Evolutionary conservation across 306 rosid genomes (phyloP).

Genomic region (Castanea mollissima): DNA sequence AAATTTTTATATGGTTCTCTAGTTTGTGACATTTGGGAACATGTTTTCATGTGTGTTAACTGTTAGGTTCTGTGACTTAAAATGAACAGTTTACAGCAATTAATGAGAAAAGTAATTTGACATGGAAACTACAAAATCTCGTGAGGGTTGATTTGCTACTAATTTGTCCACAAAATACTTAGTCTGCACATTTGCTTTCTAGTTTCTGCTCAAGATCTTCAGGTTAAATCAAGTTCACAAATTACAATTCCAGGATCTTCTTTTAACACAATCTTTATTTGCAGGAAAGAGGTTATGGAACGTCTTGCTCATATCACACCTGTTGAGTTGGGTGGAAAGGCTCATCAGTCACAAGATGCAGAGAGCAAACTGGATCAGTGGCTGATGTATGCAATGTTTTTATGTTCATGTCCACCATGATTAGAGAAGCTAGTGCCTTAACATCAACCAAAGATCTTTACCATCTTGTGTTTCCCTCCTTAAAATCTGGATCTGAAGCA

Average conservation of each 20-base stretch:
- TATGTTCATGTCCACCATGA: constrained; percentile 90
- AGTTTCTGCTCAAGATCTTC: background rate
- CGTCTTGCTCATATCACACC: constrained; percentile 95
- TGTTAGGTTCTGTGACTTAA: background rate
- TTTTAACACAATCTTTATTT: constrained; percentile 26
- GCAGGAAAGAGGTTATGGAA: constrained; percentile 90
- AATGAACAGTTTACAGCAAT: background rate
- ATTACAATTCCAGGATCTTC: background rate
- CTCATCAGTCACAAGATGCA: constrained; percentile 88
- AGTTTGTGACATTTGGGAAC: background rate
- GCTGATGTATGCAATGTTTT: constrained; percentile 96
- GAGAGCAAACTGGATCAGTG: constrained; percentile 98
- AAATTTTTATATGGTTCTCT: background rate
- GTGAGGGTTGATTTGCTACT: background rate
- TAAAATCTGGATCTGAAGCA: constrained; percentile 91
- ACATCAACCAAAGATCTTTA: constrained; percentile 79
- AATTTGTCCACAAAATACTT: constrained; percentile 7
- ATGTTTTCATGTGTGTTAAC: background rate
- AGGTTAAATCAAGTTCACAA: background rate
- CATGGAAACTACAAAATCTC: background rate
- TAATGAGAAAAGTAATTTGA: background rate
- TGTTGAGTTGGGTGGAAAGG: constrained; percentile 93
- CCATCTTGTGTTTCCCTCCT: constrained; percentile 86
- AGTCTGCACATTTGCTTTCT: constrained; percentile 3
- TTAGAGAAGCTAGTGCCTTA: constrained; percentile 64